These are phyloP conservation scores for Chlorencoelia australis DNA, from an alignment of 2,329 filamentous ascomycete genomes.

Conservation along the genomic window DNA sequence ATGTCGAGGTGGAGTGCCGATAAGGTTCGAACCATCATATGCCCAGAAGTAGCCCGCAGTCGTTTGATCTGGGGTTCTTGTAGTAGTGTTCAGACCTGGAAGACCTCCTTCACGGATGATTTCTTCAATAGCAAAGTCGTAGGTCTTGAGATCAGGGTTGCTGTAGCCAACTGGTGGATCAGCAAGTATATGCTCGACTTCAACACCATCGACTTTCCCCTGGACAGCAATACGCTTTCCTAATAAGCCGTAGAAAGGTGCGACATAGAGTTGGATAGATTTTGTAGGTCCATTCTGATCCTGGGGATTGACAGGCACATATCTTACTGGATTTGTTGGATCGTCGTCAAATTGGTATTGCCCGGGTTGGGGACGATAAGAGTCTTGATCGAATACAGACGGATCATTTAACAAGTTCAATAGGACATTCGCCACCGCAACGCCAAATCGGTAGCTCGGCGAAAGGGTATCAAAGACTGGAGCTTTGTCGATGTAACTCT, in stretches of 20 bases:
- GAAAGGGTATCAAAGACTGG: too few species aligned
- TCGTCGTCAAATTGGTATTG: too few species aligned
- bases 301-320: conserved; percentile 4
- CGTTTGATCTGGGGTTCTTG: conserved; percentile 5
- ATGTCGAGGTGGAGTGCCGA: conserved; percentile 5
- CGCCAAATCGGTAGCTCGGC: too few species aligned
- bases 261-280: conserved; percentile 1
- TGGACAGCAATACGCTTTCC: conserved; percentile 7
- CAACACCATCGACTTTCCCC: conserved; percentile 1
- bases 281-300: conserved; percentile 6
- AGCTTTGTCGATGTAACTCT: too few species aligned
- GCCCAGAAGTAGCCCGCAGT: conserved; percentile 6
- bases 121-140: conserved; percentile 5
- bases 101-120: conserved; percentile 2
- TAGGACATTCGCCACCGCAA: too few species aligned
- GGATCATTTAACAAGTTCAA: too few species aligned
- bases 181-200: conserved; percentile 4
- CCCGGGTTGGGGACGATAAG: too few species aligned
- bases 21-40: conserved; percentile 6
- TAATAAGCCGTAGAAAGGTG: conserved; percentile 5
- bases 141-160: conserved; percentile 2
- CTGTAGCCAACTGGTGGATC: conserved; percentile 6
- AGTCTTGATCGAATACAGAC: too few species aligned
- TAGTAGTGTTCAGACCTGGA: conserved; percentile 4
- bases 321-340: conserved; percentile 6